These are phyloP conservation scores for Capronia americana DNA, from an alignment of 2,329 filamentous ascomycete genomes.

Conservation along the genomic window DNA sequence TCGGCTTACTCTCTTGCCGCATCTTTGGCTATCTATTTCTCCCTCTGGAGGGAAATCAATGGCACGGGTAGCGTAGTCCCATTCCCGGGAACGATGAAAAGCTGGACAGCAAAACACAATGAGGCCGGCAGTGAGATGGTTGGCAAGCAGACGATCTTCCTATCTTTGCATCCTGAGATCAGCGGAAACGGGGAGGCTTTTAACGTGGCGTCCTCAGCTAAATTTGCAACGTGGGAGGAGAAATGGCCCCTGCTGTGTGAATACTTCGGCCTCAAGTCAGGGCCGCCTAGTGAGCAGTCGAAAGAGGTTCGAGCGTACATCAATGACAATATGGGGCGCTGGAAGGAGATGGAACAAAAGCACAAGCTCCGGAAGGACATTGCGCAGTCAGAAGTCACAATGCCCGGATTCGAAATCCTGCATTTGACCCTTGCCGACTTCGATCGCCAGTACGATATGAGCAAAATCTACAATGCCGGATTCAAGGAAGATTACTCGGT, in stretches of 20 bases:
- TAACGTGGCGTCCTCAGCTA: background rate
- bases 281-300: background rate
- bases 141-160: constrained; percentile 42
- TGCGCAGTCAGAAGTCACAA: background rate
- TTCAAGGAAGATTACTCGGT: background rate
- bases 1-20: background rate
- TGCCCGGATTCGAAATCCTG: background rate
- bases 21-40: background rate
- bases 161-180: constrained; percentile 36
- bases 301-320: background rate
- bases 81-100: constrained; percentile 17
- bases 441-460: background rate
- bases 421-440: background rate
- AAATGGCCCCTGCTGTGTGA: background rate
- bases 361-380: background rate
- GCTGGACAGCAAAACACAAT: constrained; percentile 38
- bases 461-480: background rate
- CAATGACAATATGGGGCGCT: background rate
- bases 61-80: background rate
- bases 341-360: background rate
- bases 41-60: background rate
- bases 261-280: background rate
- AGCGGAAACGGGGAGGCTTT: background rate
- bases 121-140: constrained; percentile 43
- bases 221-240: background rate